Evolutionary conservation across 306 rosid genomes (phyloP), one percentile per base, ranked within the genome.

Genomic region (Geum urbanum): DNA sequence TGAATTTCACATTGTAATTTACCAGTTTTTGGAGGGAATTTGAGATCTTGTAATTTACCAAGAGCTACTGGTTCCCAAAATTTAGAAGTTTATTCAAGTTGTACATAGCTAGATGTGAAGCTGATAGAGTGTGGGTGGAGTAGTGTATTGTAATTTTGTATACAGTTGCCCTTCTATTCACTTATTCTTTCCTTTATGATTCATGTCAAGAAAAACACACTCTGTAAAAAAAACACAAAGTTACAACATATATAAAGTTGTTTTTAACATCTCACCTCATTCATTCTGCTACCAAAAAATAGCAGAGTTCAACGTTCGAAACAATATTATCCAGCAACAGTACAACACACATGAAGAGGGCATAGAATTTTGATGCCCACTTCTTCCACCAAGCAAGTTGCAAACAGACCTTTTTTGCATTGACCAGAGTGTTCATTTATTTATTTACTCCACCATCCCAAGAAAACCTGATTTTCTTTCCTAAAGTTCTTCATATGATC

Each of bases 401-500:
- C 63, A 68, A 37, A 63, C 65, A 64, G 13, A 41, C 71, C 68
- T 32, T 63, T 2, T 82, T 39, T 69, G 71, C 81, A 84, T 24
- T 56, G 57, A 72, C 70, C 20, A 73, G 32, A 19, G 53, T 67
- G 74, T 54, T 45, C 50, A 60, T 69, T 79, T 80, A 83, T 76
- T 79, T 68, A 61, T 74, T 74, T 74, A 66, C 70, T 66, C 32
- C 66, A 80, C 48, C 78, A 71, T 76, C 84, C 69, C 67, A 68
- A 82, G 69, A 84, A 87, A 79, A 84, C 81, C 73, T 32, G 71
- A 70, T 80, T 35, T 59, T 59, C 64, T 20, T 74, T 74, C 73
- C 84, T 56, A 49, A 71, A 70, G 62, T 51, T 76, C 46, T 51
- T 76, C 46, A 54, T 19, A 47, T 5, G 64, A 60, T 69, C 63